Evolutionary conservation across 768 basidiomycete genomes (phyloP), one percentile per base, ranked within the genome.

Genomic region (Lanmaoa rubissima): DNA sequence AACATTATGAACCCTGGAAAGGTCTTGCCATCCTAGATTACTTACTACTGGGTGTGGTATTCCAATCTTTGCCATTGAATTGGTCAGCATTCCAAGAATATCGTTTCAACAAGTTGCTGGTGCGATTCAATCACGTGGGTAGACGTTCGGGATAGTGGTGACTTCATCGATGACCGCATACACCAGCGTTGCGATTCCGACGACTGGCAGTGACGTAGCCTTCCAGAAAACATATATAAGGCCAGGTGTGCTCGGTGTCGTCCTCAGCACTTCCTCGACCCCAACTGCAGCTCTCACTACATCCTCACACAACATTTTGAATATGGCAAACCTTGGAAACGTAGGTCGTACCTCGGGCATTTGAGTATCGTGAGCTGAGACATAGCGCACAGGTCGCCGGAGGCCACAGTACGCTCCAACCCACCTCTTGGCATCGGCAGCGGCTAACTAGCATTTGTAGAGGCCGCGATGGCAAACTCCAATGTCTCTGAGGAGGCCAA

Each of bases 1-100:
- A 89, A 92, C 5, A 93, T 98, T 63, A 89, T 98, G 86, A 96
- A 94, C 66, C 95, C 94, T 1, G 87, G 89, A 34, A 94, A 94
- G 69, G 88, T 94, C 49, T 66, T 93, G 40, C 69, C 69, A 4
- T 41, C 54, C 5, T 53, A 47, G 38, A 24, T 46, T 3, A 46
- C 26, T 13, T 59, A 26, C 51, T 3, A 17, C 13, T 43, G n/a
- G 19, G 32, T 34, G 31, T 39, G 17, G 28, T 31, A 31, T 36
- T 56, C n/a, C 44, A 43, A 40, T 44, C 35, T 28, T n/a, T 44
- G 35, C 24, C 31, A 26, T 32, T 21, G 41, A 19, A 26, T 53
- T 43, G 19, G 40, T 41, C 13, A n/a, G 40, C 11, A 41, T 41
- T 41, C 40, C 10, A 40, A 40, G 39, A 12, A 41, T 19, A 6